These are phyloP conservation scores for Pseudomassariella vexata DNA, from an alignment of 2,329 filamentous ascomycete genomes.

Conservation along the genomic window DNA sequence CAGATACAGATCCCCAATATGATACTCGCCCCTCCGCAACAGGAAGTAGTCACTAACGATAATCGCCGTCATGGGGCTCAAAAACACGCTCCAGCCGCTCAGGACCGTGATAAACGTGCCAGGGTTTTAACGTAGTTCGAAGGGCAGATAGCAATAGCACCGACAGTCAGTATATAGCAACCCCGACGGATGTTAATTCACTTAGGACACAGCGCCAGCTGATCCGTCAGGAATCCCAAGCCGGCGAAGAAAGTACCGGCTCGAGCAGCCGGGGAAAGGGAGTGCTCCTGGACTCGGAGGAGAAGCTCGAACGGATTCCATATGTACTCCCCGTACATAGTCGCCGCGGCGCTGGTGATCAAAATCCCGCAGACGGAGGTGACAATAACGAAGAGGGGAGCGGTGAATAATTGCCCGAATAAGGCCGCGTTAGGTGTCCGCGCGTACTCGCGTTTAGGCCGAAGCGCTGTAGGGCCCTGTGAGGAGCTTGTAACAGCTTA, in stretches of 20 bases:
- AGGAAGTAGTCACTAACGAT: slow-evolving; percentile 40
- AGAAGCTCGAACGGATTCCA: slow-evolving; percentile 33
- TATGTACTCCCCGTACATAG: slow-evolving; percentile 26
- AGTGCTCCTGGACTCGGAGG: slow-evolving; percentile 25
- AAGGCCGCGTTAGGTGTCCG: slow-evolving; percentile 18
- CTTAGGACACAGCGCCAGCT: slow-evolving; percentile 25
- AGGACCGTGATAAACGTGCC: slow-evolving; percentile 33
- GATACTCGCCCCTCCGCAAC: slow-evolving; percentile 30
- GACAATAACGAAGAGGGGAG: slow-evolving; percentile 28
- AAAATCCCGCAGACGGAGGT: slow-evolving; percentile 30
- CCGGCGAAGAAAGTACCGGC: slow-evolving; percentile 31
- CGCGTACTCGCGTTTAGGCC: too few species aligned
- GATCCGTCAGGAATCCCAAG: slow-evolving; percentile 25
- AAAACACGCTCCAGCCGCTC: slow-evolving; percentile 33
- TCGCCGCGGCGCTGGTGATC: slow-evolving; percentile 26
- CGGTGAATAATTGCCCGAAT: slow-evolving; percentile 22
- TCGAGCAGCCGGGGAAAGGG: slow-evolving; percentile 19
- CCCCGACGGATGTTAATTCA: slow-evolving; percentile 44
- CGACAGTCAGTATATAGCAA: slow-evolving; percentile 32
- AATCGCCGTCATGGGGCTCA: slow-evolving; percentile 40
- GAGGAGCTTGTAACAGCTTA: too few species aligned
- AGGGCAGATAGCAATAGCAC: slow-evolving; percentile 34
- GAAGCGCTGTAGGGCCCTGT: too few species aligned
- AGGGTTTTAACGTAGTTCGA: slow-evolving; percentile 39
- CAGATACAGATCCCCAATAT: slow-evolving; percentile 37